Percentiles rank a stretch among this genome's conserved stretches.
These are phyloP conservation scores for Allium cepa DNA, from an alignment of 106 monocot species.

Conservation along the genomic window DNA sequence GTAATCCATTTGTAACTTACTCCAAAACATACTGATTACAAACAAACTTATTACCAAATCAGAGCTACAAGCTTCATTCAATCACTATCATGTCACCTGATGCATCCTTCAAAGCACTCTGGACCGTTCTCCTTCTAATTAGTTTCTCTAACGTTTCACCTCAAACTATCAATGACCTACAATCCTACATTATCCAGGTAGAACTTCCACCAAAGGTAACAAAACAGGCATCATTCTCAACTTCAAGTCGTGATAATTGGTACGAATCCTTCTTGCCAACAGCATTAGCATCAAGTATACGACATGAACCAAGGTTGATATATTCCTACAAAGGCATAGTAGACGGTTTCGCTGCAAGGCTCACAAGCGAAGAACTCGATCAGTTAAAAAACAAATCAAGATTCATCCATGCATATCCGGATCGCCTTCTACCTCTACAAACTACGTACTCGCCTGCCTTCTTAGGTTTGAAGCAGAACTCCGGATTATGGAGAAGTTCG, in stretches of 20 bases:
- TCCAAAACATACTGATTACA: neutral
- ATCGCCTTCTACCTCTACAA: neutral
- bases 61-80: neutral
- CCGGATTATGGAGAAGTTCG: slow-evolving; percentile 7
- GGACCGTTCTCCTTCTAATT: neutral
- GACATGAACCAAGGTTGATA: neutral
- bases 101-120: neutral
- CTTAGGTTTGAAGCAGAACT: slow-evolving; percentile 7
- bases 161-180: neutral
- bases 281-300: neutral
- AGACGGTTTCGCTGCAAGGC: slow-evolving; percentile 6
- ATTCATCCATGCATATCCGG: slow-evolving; percentile 14
- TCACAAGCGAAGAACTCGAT: neutral
- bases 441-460: slow-evolving; percentile 15
- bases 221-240: neutral
- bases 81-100: neutral
- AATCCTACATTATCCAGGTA: neutral
- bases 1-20: neutral
- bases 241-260: neutral
- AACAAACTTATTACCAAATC: neutral
- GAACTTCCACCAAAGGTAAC: neutral
- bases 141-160: neutral
- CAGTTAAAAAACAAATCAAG: slow-evolving; percentile 3
- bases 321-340: slow-evolving; percentile 8
- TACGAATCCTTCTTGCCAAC: neutral